Conservation (phyloP, 2,329 filamentous ascomycete species). For the Periglandula ipomoeae region DNA sequence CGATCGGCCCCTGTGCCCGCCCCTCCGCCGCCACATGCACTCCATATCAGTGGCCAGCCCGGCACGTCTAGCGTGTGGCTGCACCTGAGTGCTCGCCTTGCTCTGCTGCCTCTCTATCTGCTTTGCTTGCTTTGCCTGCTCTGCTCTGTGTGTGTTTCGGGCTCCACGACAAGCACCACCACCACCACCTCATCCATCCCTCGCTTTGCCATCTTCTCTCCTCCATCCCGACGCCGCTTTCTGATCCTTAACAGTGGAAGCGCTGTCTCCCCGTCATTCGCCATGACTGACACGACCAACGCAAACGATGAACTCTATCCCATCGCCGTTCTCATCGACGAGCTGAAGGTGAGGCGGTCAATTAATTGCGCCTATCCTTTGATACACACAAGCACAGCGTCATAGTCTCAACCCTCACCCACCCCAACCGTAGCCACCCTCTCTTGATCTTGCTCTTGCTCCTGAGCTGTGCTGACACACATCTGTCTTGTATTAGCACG, state of each 20-base stretch:
- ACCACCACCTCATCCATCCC: constrained; percentile 5
- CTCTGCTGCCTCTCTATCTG: neutral
- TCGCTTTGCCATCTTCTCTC: constrained; percentile 5
- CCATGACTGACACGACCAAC: constrained; percentile 82
- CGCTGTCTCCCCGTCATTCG: constrained; percentile 33
- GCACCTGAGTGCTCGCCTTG: too few relatives aligned
- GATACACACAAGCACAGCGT: neutral
- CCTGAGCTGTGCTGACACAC: constrained; percentile 17
- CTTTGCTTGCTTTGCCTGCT: neutral
- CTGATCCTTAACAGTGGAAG: constrained; percentile 16
- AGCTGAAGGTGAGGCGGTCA: constrained; percentile 72
- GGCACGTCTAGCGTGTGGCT: too few relatives aligned
- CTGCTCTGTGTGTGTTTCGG: neutral
- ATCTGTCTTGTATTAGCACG: constrained; percentile 54
- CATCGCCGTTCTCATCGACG: constrained; percentile 98
- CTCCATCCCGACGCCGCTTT: constrained; percentile 6
- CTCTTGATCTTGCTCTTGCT: constrained; percentile 9
- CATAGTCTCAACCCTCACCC: constrained; percentile 8
- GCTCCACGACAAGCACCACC: neutral
- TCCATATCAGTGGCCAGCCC: neutral
- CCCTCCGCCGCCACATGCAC: neutral
- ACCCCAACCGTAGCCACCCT: constrained; percentile 3
- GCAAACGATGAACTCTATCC: constrained; percentile 98
- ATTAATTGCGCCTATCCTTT: neutral
- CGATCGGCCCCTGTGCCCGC: neutral